A percentile compares a stretch with the other conserved stretches of the same genome.
Conservation (phyloP, 345 rosid species). For the Citrus reticulata region DNA sequence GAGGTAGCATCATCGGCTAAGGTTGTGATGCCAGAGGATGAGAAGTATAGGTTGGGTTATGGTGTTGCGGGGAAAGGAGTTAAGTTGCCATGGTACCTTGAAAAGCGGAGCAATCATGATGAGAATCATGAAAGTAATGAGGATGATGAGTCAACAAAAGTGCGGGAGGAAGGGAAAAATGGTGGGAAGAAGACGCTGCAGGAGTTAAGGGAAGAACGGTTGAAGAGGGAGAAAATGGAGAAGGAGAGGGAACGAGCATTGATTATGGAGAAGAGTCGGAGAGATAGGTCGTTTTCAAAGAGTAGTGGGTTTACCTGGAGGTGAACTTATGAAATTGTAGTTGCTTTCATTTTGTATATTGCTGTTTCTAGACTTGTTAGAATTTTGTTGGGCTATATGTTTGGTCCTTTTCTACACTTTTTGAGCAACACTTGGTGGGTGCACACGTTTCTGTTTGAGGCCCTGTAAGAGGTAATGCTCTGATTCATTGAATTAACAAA, state of each 20-base stretch:
- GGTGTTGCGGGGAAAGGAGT: conserved; percentile 95
- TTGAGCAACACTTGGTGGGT: not conserved
- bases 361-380: not conserved
- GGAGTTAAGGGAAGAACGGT: conserved; percentile 76
- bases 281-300: conserved; percentile 22
- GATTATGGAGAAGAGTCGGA: conserved; percentile 45
- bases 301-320: conserved; percentile 46
- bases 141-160: conserved; percentile 25
- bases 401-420: not conserved
- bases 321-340: conserved; percentile 20
- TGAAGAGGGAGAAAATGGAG: conserved; percentile 72
- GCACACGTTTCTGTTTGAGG: not conserved
- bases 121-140: conserved; percentile 21
- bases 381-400: not conserved
- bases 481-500: not conserved
- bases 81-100: conserved; percentile 88
- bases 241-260: conserved; percentile 66
- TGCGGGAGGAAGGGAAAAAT: conserved; percentile 33
- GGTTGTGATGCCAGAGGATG: conserved; percentile 70
- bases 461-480: not conserved
- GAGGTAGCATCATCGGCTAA: conserved; percentile 34
- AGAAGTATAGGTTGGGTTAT: conserved; percentile 80
- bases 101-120: conserved; percentile 40
- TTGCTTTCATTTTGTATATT: not conserved
- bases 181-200: conserved; percentile 61